Conservation (phyloP, 345 rosid genomes). For the Brassica cretica region DNA sequence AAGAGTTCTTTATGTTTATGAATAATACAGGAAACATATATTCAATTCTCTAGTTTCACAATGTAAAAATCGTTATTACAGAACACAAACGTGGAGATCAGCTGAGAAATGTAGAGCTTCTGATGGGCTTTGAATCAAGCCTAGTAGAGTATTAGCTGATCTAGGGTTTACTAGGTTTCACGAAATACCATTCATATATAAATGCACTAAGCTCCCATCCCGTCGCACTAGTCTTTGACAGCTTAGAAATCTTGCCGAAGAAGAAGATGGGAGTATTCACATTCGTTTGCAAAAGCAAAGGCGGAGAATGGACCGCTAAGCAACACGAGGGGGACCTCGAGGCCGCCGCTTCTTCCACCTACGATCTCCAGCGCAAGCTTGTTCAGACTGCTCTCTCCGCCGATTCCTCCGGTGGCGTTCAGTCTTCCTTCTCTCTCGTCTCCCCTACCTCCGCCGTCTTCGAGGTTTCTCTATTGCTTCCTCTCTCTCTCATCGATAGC, state of each 20-base stretch:
- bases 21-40: too few relatives aligned
- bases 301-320: constrained; percentile 70
- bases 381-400: constrained; percentile 62
- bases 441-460: constrained; percentile 75
- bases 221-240: not conserved
- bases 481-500: not conserved
- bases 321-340: constrained; percentile 78
- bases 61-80: too few relatives aligned
- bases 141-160: too few relatives aligned
- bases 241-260: constrained; percentile 26
- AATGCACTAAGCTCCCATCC: too few relatives aligned
- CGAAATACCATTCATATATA: too few relatives aligned
- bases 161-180: too few relatives aligned
- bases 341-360: constrained; percentile 62
- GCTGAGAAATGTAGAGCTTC: too few relatives aligned
- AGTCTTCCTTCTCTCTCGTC: constrained; percentile 74
- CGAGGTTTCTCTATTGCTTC: constrained; percentile 49
- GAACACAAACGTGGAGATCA: too few relatives aligned
- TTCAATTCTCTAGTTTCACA: too few relatives aligned
- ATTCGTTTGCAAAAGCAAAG: constrained; percentile 60
- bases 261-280: constrained; percentile 68
- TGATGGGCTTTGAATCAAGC: too few relatives aligned
- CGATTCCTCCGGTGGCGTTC: constrained; percentile 76
- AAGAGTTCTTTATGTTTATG: too few relatives aligned
- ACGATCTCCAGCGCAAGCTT: constrained; percentile 71